Conservation (phyloP, 106 monocot genomes). For the Dendrobium officinale region DNA sequence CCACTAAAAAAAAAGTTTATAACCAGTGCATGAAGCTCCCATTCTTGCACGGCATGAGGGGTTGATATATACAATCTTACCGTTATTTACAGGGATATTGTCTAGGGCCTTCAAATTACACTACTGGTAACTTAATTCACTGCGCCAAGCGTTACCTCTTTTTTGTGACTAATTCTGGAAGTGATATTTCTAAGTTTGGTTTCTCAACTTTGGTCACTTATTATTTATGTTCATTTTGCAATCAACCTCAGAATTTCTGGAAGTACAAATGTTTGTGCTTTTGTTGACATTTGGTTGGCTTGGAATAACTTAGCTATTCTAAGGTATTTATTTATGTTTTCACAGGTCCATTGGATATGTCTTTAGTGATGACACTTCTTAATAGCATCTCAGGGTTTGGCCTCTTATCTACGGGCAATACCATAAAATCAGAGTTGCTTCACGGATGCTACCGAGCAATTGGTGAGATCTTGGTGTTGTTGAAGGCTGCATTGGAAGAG, state of each 20-base stretch:
- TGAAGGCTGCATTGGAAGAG: slow-evolving; percentile 54
- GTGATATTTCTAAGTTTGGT: too few species aligned
- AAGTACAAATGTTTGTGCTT: background rate
- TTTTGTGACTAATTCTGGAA: too few species aligned
- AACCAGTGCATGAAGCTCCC: too few species aligned
- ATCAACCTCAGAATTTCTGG: background rate
- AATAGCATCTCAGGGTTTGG: slow-evolving; percentile 40
- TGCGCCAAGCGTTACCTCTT: too few species aligned
- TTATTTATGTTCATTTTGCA: too few species aligned
- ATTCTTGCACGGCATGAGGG: too few species aligned
- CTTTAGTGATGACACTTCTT: slow-evolving; percentile 33
- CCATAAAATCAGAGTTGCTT: slow-evolving; percentile 29
- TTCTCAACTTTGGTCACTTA: too few species aligned
- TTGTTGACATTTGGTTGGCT: background rate
- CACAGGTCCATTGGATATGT: slow-evolving; percentile 48
- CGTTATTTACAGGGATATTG: too few species aligned
- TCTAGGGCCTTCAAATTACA: too few species aligned
- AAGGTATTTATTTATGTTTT: background rate
- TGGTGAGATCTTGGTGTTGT: slow-evolving; percentile 42
- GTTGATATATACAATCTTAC: too few species aligned
- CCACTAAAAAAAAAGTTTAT: too few species aligned
- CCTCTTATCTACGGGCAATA: slow-evolving; percentile 36
- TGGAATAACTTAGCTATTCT: background rate
- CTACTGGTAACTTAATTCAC: too few species aligned
- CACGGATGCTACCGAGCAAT: slow-evolving; percentile 59